Conservation (phyloP, 306 rosid species). For the Cicer chorassanicum region DNA sequence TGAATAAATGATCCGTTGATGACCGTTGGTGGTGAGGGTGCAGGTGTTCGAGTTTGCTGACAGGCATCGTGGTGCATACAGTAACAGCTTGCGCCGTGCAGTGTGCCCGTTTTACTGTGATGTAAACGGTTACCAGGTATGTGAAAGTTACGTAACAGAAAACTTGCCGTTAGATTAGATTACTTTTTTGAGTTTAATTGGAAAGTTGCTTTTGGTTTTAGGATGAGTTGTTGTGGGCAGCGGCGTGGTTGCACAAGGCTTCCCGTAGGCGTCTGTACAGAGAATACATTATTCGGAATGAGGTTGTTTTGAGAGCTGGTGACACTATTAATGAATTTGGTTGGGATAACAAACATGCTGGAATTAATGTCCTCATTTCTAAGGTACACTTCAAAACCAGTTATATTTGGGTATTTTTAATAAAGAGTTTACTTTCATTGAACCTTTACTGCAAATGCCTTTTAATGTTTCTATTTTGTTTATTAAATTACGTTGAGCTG, state of each 20-base stretch:
- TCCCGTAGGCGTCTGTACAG: slow-evolving; percentile 83
- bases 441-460: background rate
- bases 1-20: slow-evolving; percentile 43
- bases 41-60: slow-evolving; percentile 98
- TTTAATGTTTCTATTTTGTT: background rate
- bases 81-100: slow-evolving; percentile 71
- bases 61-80: slow-evolving; percentile 93
- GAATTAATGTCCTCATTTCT: slow-evolving; percentile 89
- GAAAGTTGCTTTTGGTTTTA: slow-evolving; percentile 13
- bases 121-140: slow-evolving; percentile 89
- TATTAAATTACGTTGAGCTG: background rate
- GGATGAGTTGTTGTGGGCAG: slow-evolving; percentile 98
- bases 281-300: slow-evolving; percentile 88
- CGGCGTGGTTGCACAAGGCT: slow-evolving; percentile 98
- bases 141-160: background rate
- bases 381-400: slow-evolving; percentile 55
- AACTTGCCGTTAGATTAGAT: slow-evolving; percentile 50
- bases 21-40: slow-evolving; percentile 49
- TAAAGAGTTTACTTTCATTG: background rate
- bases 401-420: too few species aligned
- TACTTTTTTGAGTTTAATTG: background rate
- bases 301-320: slow-evolving; percentile 87
- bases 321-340: slow-evolving; percentile 97
- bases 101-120: slow-evolving; percentile 98
- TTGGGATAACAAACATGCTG: slow-evolving; percentile 99